These are phyloP conservation scores for Tetrapyrgos nigripes DNA, from an alignment of 1,284 basidiomycete species.

Conservation along the genomic window DNA sequence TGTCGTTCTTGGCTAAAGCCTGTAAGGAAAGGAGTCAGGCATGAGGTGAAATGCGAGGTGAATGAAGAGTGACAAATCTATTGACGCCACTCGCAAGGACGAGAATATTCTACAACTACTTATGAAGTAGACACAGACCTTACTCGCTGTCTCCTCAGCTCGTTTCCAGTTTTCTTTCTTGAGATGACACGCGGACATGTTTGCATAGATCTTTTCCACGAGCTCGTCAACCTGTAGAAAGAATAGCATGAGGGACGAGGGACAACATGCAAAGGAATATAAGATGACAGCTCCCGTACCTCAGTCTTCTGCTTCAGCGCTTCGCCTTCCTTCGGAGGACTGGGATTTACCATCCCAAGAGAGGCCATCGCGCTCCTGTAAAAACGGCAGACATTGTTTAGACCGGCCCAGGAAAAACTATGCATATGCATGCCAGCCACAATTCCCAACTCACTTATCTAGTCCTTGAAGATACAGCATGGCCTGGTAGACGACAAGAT, in stretches of 20 bases:
- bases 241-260: not conserved
- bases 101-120: not conserved
- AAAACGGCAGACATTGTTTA: conserved; percentile 35
- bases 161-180: conserved; percentile 80
- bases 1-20: conserved; percentile 74
- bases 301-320: conserved; percentile 58
- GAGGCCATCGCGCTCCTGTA: conserved; percentile 57
- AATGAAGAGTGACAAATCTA: not conserved
- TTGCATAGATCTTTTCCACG: conserved; percentile 80
- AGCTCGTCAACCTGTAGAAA: conserved; percentile 66
- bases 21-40: conserved; percentile 30
- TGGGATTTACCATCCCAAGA: conserved; percentile 45
- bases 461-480: conserved; percentile 74
- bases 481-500: conserved; percentile 47
- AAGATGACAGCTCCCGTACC: conserved; percentile 36
- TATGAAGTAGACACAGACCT: conserved; percentile 55
- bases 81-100: no score
- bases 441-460: conserved; percentile 61
- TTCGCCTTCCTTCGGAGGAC: conserved; percentile 38
- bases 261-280: not conserved
- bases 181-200: conserved; percentile 82
- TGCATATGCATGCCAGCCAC: not conserved
- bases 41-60: no score
- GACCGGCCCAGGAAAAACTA: conserved; percentile 49
- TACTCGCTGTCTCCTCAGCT: conserved; percentile 76